These are phyloP conservation scores for Cercospora zeae-maydis DNA, from an alignment of 2,329 filamentous ascomycete genomes.

Conservation along the genomic window DNA sequence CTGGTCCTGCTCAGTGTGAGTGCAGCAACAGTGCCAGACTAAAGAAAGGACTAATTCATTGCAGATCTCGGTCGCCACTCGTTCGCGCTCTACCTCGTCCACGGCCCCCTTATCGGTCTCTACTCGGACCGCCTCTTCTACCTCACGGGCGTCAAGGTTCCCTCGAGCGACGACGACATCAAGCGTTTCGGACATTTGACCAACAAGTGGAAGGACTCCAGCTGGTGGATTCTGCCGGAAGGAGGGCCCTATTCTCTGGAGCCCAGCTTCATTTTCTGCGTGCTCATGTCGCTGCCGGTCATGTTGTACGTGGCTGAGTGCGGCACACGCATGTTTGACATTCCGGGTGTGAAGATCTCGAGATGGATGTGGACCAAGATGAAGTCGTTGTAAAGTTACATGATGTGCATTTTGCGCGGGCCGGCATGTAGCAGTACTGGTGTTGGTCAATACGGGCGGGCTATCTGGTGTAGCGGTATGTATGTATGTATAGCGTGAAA, in stretches of 20 bases:
- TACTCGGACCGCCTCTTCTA: constrained; percentile 49
- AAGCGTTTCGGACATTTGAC: constrained; percentile 21
- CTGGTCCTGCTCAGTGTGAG: constrained; percentile 25
- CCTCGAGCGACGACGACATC: constrained; percentile 20
- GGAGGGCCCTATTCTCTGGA: constrained; percentile 26
- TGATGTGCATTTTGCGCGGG: constrained; percentile 3
- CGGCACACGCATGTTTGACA: constrained; percentile 28
- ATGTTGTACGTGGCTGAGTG: constrained; percentile 30
- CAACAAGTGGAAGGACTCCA: constrained; percentile 24
- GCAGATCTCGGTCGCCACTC: constrained; percentile 57
- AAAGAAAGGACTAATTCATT: constrained; percentile 6
- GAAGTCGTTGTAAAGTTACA: constrained; percentile 14
- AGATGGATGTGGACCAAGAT: constrained; percentile 25
- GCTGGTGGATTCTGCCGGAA: constrained; percentile 29
- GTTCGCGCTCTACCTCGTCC: constrained; percentile 61
- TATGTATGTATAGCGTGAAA: neutral
- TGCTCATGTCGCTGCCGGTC: constrained; percentile 24
- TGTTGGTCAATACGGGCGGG: neutral
- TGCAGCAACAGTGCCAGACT: neutral
- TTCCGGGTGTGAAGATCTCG: constrained; percentile 24
- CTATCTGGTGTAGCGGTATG: neutral
- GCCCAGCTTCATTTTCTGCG: constrained; percentile 28
- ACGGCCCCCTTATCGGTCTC: constrained; percentile 58
- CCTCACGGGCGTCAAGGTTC: constrained; percentile 28
- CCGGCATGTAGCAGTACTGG: constrained; percentile 4